Evolutionary conservation across 2,329 filamentous ascomycete genomes (phyloP).

Genomic region (Aspergillus viridinutans): DNA sequence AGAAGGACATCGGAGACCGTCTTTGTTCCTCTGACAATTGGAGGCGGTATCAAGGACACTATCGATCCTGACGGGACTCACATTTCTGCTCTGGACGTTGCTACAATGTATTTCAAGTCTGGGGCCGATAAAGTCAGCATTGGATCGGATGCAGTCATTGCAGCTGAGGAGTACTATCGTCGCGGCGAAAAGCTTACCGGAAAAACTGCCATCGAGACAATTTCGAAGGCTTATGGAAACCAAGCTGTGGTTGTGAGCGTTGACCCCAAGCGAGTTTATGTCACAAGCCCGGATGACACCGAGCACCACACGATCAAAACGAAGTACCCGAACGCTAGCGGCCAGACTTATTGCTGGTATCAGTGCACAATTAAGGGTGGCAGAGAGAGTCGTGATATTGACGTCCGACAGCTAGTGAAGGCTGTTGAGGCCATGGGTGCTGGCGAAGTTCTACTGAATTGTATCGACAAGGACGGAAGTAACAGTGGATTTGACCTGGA

Average conservation of each 20-base stretch:
- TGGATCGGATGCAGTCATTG: slow-evolving; percentile 87
- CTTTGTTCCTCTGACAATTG: slow-evolving; percentile 93
- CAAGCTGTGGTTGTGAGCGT: slow-evolving; percentile 96
- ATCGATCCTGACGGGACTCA: slow-evolving; percentile 81
- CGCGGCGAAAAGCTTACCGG: slow-evolving; percentile 66
- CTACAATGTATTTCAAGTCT: slow-evolving; percentile 94
- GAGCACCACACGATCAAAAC: slow-evolving; percentile 74
- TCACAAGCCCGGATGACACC: slow-evolving; percentile 63
- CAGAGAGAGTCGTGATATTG: slow-evolving; percentile 86
- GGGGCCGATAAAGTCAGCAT: slow-evolving; percentile 98
- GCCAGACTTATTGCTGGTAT: slow-evolving; percentile 88
- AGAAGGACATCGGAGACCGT: slow-evolving; percentile 82
- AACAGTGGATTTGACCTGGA: slow-evolving; percentile 94
- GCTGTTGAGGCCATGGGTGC: slow-evolving; percentile 95
- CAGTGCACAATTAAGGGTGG: slow-evolving; percentile 96
- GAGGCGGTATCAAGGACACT: slow-evolving; percentile 91
- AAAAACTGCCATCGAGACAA: slow-evolving; percentile 90
- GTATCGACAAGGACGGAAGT: slow-evolving; percentile 94
- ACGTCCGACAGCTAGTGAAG: slow-evolving; percentile 79
- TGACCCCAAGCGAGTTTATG: slow-evolving; percentile 88
- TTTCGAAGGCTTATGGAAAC: slow-evolving; percentile 87
- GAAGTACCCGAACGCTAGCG: slow-evolving; percentile 63
- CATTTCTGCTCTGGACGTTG: slow-evolving; percentile 87
- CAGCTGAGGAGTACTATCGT: slow-evolving; percentile 85
- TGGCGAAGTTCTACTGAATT: slow-evolving; percentile 92